A percentile compares a stretch with the other conserved stretches of the same genome.
Evolutionary conservation across 768 basidiomycete species (phyloP).

Genomic region (Neoboletus subvelutipes): DNA sequence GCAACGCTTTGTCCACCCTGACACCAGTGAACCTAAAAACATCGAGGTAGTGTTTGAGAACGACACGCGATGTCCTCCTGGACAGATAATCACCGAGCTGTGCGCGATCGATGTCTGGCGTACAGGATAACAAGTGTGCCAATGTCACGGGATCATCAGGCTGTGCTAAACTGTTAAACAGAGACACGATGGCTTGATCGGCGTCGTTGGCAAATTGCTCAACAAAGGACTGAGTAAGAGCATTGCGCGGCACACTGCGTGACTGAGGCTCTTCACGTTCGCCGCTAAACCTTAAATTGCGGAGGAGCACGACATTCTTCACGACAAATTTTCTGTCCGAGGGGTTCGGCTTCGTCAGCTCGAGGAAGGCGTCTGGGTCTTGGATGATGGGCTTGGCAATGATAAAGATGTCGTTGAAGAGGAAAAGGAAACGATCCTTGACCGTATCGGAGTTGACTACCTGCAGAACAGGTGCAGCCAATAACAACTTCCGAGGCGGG

Average conservation of each 20-base stretch:
- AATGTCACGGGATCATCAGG: slow-evolving; percentile 72
- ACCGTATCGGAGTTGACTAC: slow-evolving; percentile 92
- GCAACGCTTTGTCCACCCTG: slow-evolving; percentile 84
- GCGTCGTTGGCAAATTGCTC: slow-evolving; percentile 79
- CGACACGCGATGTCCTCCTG: slow-evolving; percentile 65
- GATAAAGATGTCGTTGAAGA: slow-evolving; percentile 95
- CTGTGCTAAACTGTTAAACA: slow-evolving; percentile 60
- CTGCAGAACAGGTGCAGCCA: slow-evolving; percentile 87
- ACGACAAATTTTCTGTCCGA: slow-evolving; percentile 79
- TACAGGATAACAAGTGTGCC: slow-evolving; percentile 78
- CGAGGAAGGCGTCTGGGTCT: slow-evolving; percentile 62
- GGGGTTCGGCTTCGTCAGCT: slow-evolving; percentile 52
- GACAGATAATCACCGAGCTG: slow-evolving; percentile 84
- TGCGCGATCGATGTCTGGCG: slow-evolving; percentile 77
- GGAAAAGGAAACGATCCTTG: slow-evolving; percentile 93
- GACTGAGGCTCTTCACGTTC: slow-evolving; percentile 63
- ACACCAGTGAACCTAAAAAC: slow-evolving; percentile 83
- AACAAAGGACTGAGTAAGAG: slow-evolving; percentile 70
- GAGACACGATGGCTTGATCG: slow-evolving; percentile 69
- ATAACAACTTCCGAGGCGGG: slow-evolving; percentile 81
- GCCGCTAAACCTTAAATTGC: slow-evolving; percentile 63
- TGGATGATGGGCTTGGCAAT: slow-evolving; percentile 86
- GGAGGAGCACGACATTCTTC: slow-evolving; percentile 84
- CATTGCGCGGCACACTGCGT: slow-evolving; percentile 52
- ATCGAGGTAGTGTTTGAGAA: slow-evolving; percentile 83